These are phyloP conservation scores for Aureobasidium uvarum DNA, from an alignment of 2,329 filamentous ascomycete species.

Conservation along the genomic window DNA sequence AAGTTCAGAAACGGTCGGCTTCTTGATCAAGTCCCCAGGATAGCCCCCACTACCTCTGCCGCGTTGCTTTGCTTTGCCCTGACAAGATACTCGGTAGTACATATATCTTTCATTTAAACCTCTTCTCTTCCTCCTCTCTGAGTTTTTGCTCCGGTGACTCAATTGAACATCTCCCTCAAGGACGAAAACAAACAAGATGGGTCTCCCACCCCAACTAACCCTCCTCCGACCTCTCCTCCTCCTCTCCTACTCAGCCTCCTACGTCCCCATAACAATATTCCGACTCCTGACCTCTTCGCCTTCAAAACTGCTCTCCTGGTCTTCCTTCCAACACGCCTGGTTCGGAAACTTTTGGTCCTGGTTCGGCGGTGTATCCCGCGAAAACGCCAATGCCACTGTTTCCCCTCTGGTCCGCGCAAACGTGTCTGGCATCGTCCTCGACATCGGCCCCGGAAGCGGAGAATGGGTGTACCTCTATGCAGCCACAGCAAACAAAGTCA, in stretches of 20 bases:
- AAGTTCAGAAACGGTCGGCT: not conserved
- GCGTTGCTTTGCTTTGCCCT: not conserved
- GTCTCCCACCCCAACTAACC: conserved; percentile 30
- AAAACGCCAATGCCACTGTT: conserved; percentile 46
- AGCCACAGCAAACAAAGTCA: conserved; percentile 36
- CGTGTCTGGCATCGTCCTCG: conserved; percentile 56
- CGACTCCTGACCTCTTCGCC: conserved; percentile 39
- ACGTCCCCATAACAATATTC: conserved; percentile 54
- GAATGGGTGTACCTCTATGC: conserved; percentile 59
- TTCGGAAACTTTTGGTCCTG: conserved; percentile 62
- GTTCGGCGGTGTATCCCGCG: conserved; percentile 53
- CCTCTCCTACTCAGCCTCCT: conserved; percentile 50
- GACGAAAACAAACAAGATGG: not conserved
- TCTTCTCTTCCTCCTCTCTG: not conserved
- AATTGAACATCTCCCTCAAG: not conserved
- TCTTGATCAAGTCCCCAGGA: conserved; percentile 14
- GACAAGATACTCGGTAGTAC: not conserved
- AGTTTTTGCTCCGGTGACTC: no score
- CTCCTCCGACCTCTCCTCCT: conserved; percentile 46
- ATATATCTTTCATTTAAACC: not conserved
- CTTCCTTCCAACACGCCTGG: conserved; percentile 48
- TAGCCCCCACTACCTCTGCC: not conserved
- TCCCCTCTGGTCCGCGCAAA: conserved; percentile 54
- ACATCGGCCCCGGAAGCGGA: conserved; percentile 62
- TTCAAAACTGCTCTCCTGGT: conserved; percentile 32